Base-by-base conservation (phyloP, 352 stramenopile species). In the Phytophthora kernoviae region DNA sequence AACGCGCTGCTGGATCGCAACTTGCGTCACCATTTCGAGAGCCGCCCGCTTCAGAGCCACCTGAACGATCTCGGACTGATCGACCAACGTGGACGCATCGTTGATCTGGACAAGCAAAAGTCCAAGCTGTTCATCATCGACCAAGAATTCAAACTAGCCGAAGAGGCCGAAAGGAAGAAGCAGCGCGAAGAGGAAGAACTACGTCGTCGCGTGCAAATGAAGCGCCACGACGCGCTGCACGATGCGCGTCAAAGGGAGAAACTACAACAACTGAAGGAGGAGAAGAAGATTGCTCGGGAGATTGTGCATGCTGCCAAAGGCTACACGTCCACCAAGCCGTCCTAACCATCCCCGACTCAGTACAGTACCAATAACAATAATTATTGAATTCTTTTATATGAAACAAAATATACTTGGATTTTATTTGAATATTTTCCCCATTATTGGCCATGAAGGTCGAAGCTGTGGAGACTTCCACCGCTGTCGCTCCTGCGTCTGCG, bases 61-160 rank as follows among this genome's bases (percentile, higher is more conserved):
- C 51, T 97, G 32, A 91, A 90, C 47, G 76, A 79, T 7, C 78
- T 91, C 1, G 87, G 88, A 4, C 65, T 93, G 4, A 92, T 98
- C n/a, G 91, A 98, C 58, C 75, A 80, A 40, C 82, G 85, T 20
- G 91, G 90, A 0, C 88, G 91, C 20, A 89, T 98, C 33, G 91
- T 98, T 21, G 81, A 98, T 62, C 60, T 96, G 9, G 87, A 94
- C 22, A 91, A 92, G 55, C 85, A 97, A 41, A 95, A 94, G 63
- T 75, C 79, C 7, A 96, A 97, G 60, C 71, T 97, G 17, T 83
- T 86, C 41, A 97, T 98, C 40, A 95, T 97, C 48, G 89, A 97
- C 70, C 88, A 96, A 63, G 90, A 97, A 58, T 97, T 98, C 65
- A 90, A 89, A 46, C 62, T 90, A 36, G 91, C 90, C 0, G 90